A percentile compares a stretch with the other conserved stretches of the same genome.
Conservation (phyloP, 352 stramenopile genomes). For the Globisporangium apiculatum region DNA sequence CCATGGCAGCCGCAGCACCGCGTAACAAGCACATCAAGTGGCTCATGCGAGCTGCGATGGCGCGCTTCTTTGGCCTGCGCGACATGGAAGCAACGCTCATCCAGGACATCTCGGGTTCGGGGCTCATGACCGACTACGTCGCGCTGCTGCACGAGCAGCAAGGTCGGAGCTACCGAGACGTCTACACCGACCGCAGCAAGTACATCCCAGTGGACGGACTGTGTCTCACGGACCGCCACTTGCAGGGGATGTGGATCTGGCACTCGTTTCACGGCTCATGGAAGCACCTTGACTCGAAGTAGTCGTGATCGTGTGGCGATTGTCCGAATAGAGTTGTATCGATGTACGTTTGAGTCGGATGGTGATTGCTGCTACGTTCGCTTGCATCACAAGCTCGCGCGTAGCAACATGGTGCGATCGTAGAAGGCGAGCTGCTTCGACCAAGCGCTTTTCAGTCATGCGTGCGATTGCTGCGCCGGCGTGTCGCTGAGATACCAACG, state of each 20-base stretch:
- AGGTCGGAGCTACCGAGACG: constrained; percentile 2
- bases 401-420: too few relatives aligned
- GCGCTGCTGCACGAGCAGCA: constrained; percentile 13
- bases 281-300: background rate
- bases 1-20: constrained; percentile 5
- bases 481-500: too few relatives aligned
- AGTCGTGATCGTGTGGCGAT: background rate
- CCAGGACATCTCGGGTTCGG: constrained; percentile 14
- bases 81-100: constrained; percentile 9
- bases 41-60: constrained; percentile 5
- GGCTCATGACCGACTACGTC: constrained; percentile 16
- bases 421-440: too few relatives aligned
- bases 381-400: too few relatives aligned
- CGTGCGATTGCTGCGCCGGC: too few relatives aligned
- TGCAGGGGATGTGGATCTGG: constrained; percentile 4
- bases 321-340: background rate
- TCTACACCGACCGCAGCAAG: background rate
- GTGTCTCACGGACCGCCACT: constrained; percentile 2
- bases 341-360: background rate
- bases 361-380: too few relatives aligned
- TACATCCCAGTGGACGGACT: constrained; percentile 6
- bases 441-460: too few relatives aligned
- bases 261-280: constrained; percentile 4
- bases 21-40: constrained; percentile 13
- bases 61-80: constrained; percentile 10